Evolutionary conservation across 306 rosid genomes (phyloP), one percentile per base, ranked within the genome.

Genomic region (Glycyrrhiza uralensis): DNA sequence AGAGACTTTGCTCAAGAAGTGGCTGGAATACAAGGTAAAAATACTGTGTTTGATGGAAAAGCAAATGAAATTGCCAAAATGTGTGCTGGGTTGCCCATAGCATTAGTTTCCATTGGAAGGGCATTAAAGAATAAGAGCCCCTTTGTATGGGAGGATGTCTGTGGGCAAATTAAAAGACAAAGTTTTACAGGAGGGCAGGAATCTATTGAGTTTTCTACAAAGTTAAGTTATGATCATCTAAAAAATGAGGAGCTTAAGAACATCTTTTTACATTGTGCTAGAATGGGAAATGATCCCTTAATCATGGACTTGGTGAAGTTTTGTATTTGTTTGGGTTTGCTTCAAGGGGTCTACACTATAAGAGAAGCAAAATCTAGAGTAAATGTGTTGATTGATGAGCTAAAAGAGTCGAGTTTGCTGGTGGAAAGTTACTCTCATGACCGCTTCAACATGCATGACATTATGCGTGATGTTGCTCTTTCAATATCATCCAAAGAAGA

Each of bases 291-390:
- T 71, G 52, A 71, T 22, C 9, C 30, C 3, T 51, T 56, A 18
- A 11, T 56, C 41, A 41, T 71, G 66, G 66, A 71, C 44, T 71
- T 71, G 66, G 66, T 71, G 44, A 71, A 39, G 52, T 56, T 24
- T 4, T 11, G 66, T 4, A 20, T 56, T 15, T 66, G 76, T 26
- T 18, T 71, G 13, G 66, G 66, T 28, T 20, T 71, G 4, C 66
- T 71, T 8, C 39, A 28, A 39, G 56, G 44, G 8, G 28, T 71
- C 4, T 10, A 71, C 15, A 71, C 66, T 2, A 15, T 71, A 56
- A 28, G 17, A 30, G 66, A 55, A 55, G 66, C 44, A 7, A 62
- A 35, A 13, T 0, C 23, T 3, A 71, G 30, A 39, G 56, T 71
- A 6, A 15, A 71, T 15, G n/a, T 1, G 3, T 12, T 35, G 26